A percentile compares a stretch with the other conserved stretches of the same genome.
phyloP scores from a whole-genome alignment of 2,329 filamentous ascomycete species.

The Aspergillus sp. region DNA sequence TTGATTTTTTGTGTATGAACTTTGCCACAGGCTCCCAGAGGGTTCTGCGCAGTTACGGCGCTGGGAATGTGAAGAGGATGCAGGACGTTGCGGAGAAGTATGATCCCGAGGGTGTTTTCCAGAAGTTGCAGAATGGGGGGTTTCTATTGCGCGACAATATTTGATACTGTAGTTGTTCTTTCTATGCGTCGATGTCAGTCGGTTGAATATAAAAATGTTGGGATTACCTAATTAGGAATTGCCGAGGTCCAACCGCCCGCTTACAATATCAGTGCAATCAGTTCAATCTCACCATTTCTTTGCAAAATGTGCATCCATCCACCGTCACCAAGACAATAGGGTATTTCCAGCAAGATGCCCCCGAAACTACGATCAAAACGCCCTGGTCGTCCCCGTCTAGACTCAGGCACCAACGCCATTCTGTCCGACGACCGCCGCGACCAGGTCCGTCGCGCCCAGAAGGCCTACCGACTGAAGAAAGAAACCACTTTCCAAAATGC shows the following conservation, averaged over 20 bases:
- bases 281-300: too few relatives aligned
- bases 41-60: constrained; percentile 7
- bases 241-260: too few relatives aligned
- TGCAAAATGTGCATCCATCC: too few relatives aligned
- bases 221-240: too few relatives aligned
- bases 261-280: too few relatives aligned
- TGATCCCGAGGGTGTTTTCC: constrained; percentile 10
- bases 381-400: background rate
- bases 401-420: background rate
- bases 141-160: background rate
- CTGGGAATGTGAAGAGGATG: constrained; percentile 4
- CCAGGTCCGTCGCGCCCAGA: constrained; percentile 82
- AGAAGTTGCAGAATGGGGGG: constrained; percentile 4
- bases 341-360: background rate
- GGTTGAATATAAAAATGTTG: too few relatives aligned
- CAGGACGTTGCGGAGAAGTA: constrained; percentile 3
- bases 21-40: constrained; percentile 6
- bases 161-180: too few relatives aligned
- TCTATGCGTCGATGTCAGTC: too few relatives aligned
- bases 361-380: background rate
- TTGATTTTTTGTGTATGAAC: constrained; percentile 7
- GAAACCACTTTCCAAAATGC: constrained; percentile 75
- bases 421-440: constrained; percentile 59
- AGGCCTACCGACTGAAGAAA: constrained; percentile 81
- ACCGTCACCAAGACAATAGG: too few relatives aligned